phyloP scores from a whole-genome alignment of 257 asterid species.

The Lycium ferocissimum region DNA sequence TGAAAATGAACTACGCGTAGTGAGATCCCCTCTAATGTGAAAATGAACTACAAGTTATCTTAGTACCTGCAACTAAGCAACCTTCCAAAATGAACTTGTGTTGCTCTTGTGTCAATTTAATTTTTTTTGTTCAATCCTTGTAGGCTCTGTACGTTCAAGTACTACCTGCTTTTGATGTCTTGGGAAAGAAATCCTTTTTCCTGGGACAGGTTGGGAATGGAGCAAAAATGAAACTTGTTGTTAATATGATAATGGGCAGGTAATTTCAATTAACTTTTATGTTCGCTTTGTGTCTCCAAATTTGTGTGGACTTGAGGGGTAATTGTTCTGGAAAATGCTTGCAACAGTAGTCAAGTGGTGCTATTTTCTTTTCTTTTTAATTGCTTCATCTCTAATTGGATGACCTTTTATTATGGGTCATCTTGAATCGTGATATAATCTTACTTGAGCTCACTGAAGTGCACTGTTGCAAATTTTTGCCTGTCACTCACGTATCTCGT shows the following conservation, averaged over 20 bases:
- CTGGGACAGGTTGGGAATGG: conserved; percentile 92
- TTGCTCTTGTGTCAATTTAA: conserved; percentile 27
- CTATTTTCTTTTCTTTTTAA: too few species aligned
- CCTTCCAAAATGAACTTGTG: conserved; percentile 19
- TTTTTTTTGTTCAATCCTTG: conserved; percentile 24
- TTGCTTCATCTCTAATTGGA: too few species aligned
- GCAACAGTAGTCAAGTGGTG: too few species aligned
- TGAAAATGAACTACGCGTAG: not conserved
- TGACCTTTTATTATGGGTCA: too few species aligned
- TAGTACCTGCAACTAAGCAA: not conserved
- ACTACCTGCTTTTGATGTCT: conserved; percentile 80
- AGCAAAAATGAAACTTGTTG: conserved; percentile 98
- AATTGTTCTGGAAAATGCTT: too few species aligned
- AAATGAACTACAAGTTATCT: not conserved
- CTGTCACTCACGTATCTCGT: too few species aligned
- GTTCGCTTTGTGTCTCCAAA: not conserved
- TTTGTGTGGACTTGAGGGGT: too few species aligned
- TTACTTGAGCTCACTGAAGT: too few species aligned
- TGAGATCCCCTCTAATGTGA: not conserved
- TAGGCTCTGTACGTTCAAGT: conserved; percentile 74
- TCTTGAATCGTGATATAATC: too few species aligned
- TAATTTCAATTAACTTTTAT: conserved; percentile 36
- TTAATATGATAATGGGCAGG: conserved; percentile 99
- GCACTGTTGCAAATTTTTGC: too few species aligned
- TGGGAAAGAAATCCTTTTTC: conserved; percentile 92